These are phyloP conservation scores for Marsdenia floribunda DNA, from an alignment of 257 asterid genomes.

Conservation along the genomic window DNA sequence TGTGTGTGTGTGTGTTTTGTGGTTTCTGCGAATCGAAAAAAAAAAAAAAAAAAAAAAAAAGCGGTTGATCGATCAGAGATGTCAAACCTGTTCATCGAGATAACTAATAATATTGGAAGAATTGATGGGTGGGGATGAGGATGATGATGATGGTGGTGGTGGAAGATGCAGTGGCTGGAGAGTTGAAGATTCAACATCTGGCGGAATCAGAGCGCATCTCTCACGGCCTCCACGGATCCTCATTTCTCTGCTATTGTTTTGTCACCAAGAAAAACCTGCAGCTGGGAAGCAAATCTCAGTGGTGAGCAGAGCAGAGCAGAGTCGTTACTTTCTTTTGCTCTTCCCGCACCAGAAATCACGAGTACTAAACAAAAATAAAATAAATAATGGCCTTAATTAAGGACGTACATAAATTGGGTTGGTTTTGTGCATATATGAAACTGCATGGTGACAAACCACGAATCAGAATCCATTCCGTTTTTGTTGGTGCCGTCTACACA, in stretches of 20 bases:
- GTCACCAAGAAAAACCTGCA: neutral
- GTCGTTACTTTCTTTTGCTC: neutral
- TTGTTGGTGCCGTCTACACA: neutral
- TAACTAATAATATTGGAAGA: neutral
- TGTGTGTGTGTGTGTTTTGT: no score
- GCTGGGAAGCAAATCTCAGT: neutral
- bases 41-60: no score
- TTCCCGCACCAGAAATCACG: neutral
- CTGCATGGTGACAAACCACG: neutral
- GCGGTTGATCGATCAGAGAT: no score
- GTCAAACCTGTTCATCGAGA: neutral
- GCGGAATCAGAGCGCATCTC: neutral
- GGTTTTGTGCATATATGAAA: no score
- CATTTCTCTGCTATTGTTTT: neutral
- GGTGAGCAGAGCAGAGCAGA: no score
- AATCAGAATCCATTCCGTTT: neutral
- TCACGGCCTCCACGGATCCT: neutral
- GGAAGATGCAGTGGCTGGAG: neutral
- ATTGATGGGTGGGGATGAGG: neutral
- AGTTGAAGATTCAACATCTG: constrained; percentile 6
- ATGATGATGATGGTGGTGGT: neutral
- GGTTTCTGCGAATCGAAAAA: no score
- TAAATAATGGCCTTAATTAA: no score
- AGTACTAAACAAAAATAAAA: no score
- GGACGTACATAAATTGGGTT: neutral